Conservation (phyloP, 2,329 filamentous ascomycete genomes). For the Plenodomus biglobosus region DNA sequence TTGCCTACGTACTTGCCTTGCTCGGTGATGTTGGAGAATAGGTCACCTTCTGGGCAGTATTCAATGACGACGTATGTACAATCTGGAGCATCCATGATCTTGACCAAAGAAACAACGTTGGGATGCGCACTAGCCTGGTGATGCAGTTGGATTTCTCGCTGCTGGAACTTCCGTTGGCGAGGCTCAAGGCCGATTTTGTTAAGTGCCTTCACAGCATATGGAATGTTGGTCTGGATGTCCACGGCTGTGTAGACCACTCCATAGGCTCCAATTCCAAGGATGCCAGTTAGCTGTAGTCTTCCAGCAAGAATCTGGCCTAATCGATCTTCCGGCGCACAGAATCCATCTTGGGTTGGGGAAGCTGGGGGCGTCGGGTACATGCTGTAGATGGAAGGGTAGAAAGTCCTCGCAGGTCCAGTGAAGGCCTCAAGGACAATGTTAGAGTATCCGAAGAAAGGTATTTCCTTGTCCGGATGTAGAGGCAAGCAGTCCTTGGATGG, state of each 20-base stretch:
- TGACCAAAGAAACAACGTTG: constrained; percentile 90
- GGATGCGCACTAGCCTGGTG: constrained; percentile 84
- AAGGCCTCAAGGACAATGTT: constrained; percentile 45
- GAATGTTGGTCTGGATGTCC: constrained; percentile 76
- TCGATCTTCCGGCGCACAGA: constrained; percentile 71
- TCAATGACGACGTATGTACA: constrained; percentile 97
- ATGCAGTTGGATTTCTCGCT: constrained; percentile 89
- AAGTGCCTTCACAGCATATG: constrained; percentile 94
- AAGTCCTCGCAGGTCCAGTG: constrained; percentile 45
- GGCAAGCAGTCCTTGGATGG: constrained; percentile 8
- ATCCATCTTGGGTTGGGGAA: constrained; percentile 50
- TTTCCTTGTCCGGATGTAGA: constrained; percentile 8
- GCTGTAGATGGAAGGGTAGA: constrained; percentile 24
- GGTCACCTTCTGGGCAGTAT: constrained; percentile 93
- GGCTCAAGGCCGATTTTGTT: constrained; percentile 91
- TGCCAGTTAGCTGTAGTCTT: constrained; percentile 77
- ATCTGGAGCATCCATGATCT: constrained; percentile 88
- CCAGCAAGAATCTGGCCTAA: constrained; percentile 81
- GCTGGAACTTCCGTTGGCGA: constrained; percentile 86
- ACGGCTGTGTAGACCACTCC: constrained; percentile 91
- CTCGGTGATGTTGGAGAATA: constrained; percentile 98
- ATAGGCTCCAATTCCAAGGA: constrained; percentile 92
- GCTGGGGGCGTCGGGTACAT: constrained; percentile 56
- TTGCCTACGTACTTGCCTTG: constrained; percentile 90
- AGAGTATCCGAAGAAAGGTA: constrained; percentile 22